Conservation (phyloP, 805 yeast genomes). For the Candida ulmi region DNA sequence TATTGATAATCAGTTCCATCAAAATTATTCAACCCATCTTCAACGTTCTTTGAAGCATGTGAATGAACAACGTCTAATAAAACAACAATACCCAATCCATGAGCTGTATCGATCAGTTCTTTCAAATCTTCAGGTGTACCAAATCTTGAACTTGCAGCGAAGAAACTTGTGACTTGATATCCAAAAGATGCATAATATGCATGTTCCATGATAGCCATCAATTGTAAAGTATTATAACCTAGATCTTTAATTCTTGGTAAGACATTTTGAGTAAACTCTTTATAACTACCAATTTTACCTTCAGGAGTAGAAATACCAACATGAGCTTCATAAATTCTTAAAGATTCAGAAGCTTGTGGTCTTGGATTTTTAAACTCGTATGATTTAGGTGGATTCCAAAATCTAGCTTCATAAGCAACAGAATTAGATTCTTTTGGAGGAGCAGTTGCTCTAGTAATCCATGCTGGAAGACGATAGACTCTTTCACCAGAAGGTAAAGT, state of each 20-base stretch:
- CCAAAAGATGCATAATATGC: slow-evolving; percentile 98
- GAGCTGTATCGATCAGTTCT: slow-evolving; percentile 88
- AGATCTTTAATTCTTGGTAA: slow-evolving; percentile 80
- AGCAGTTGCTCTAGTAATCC: slow-evolving; percentile 79
- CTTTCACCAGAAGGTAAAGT: slow-evolving; percentile 60
- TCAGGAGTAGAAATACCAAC: slow-evolving; percentile 92
- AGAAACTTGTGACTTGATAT: slow-evolving; percentile 91
- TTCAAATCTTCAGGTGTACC: slow-evolving; percentile 96
- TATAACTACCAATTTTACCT: slow-evolving; percentile 77
- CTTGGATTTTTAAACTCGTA: slow-evolving; percentile 53
- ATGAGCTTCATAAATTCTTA: slow-evolving; percentile 91
- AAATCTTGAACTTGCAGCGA: slow-evolving; percentile 82
- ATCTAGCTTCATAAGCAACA: slow-evolving; percentile 72
- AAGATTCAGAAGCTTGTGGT: slow-evolving; percentile 47
- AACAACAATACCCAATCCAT: slow-evolving; percentile 79
- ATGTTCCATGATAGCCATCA: slow-evolving; percentile 98
- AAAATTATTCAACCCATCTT: slow-evolving; percentile 87
- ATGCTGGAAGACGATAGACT: slow-evolving; percentile 82
- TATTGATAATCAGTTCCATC: slow-evolving; percentile 95
- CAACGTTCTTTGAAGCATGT: slow-evolving; percentile 91
- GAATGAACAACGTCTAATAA: slow-evolving; percentile 92
- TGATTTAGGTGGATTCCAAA: slow-evolving; percentile 73
- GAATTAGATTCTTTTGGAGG: slow-evolving; percentile 48
- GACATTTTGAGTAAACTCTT: slow-evolving; percentile 73
- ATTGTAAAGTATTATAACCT: slow-evolving; percentile 89